Evolutionary conservation across 2,329 filamentous ascomycete genomes (phyloP), one percentile per base, ranked within the genome.

Genomic region (Chaetomiaceae sp.): DNA sequence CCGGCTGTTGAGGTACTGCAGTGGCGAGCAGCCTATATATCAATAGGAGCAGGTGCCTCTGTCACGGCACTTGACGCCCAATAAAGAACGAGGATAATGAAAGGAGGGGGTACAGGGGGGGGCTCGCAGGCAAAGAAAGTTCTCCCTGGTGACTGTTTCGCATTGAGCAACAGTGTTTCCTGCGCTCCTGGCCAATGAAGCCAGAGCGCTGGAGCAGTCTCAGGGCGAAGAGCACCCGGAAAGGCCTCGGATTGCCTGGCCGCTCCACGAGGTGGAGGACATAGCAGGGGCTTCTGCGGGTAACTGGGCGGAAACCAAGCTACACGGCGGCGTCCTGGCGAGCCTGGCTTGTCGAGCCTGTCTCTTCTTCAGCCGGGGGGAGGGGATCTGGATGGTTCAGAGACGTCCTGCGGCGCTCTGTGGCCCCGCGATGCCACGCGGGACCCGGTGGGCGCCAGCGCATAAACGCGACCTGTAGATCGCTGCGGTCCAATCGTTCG

Each of bases 141-240:
- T 53, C 51, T 39, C 47, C 35, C 39, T 36, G 35, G 37, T 45
- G 45, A 26, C 27, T 37, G 57, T 59, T 57, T 57, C 55, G 58
- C 51, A 58, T 57, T 49, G 42, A 47, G 45, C 52, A 45, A 45
- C 33, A 46, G 35, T 48, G 51, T 55, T 58, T 50, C 46, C 46
- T 51, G 43, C 29, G 19, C 30, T 53, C 54, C 43, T 50, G 51
- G 47, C 58, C 58, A 61, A 61, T 60, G 52, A 56, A 56, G 52
- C 51, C 34, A 41, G 56, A 56, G 53, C 58, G 57, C 56, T 52
- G 36, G 34, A 35, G 20, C 36, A 24, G 44, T 48, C 44, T 43
- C 55, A 47, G 15, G 53, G 52, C 19, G 33, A 38, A 46, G 27
- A 38, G 40, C 32, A 32, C 40, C 22, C 9, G 22, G 22, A 24